Evolutionary conservation across 257 asterid genomes (phyloP).

Genomic region (Vinca minor): DNA sequence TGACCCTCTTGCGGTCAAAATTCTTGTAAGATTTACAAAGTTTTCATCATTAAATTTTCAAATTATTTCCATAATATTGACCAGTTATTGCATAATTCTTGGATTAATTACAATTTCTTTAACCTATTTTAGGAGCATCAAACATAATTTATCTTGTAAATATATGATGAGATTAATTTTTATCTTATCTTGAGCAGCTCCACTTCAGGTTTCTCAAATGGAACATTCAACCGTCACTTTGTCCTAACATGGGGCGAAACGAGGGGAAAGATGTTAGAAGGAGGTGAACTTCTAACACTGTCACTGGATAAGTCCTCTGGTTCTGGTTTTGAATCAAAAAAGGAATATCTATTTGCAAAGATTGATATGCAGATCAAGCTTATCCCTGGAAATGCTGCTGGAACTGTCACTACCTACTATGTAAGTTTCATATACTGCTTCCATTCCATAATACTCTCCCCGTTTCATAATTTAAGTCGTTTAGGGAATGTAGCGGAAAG

Average conservation of each 20-base stretch:
- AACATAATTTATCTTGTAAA: too few relatives aligned
- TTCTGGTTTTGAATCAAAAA: conserved; percentile 70
- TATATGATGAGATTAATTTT: neutral
- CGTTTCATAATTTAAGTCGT: too few relatives aligned
- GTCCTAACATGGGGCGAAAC: conserved; percentile 63
- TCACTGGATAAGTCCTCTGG: conserved; percentile 57
- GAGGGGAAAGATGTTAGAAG: conserved; percentile 34
- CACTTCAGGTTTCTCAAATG: conserved; percentile 26
- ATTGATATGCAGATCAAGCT: conserved; percentile 77
- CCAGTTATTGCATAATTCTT: too few relatives aligned
- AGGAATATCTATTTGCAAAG: conserved; percentile 50
- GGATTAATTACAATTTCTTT: neutral
- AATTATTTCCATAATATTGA: too few relatives aligned
- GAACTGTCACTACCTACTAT: conserved; percentile 84
- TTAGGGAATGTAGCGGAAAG: too few relatives aligned
- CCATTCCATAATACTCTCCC: too few relatives aligned
- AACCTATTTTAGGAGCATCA: too few relatives aligned
- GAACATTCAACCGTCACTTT: conserved; percentile 48
- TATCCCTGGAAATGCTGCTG: conserved; percentile 72
- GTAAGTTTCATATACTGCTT: too few relatives aligned
- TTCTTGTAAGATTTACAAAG: too few relatives aligned
- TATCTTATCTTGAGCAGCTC: conserved; percentile 13
- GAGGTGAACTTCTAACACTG: conserved; percentile 64
- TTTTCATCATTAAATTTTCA: too few relatives aligned
- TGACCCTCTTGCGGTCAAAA: too few relatives aligned